Conservation (phyloP, 228 moss, liverwort and hornwort genomes). For the Sphagnum magellanicum region DNA sequence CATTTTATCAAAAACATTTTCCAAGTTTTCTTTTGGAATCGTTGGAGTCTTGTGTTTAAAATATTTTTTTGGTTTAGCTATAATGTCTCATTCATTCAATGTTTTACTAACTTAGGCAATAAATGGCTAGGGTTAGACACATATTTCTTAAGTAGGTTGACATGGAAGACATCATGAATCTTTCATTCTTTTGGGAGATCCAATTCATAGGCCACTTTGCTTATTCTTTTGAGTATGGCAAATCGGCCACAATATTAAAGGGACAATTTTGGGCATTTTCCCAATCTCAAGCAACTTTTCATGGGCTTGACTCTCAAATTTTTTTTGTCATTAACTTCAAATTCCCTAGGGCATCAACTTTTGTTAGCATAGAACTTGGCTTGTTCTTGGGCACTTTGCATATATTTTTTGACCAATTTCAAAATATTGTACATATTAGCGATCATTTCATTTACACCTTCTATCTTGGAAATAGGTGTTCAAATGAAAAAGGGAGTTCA, state of each 20-base stretch:
- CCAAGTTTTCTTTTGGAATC: no score
- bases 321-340: neutral
- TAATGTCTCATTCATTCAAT: neutral
- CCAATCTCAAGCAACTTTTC: no score
- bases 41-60: neutral
- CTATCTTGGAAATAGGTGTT: neutral
- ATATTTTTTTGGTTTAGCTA: neutral
- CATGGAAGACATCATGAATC: conserved; percentile 4
- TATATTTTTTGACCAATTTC: no score
- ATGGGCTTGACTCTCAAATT: neutral
- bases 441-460: neutral
- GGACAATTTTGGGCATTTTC: no score
- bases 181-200: neutral
- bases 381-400: no score
- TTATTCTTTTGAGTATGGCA: neutral
- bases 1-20: no score
- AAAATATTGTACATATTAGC: neutral
- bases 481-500: neutral
- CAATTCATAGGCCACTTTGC: neutral
- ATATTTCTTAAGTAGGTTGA: neutral
- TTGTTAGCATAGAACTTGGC: neutral
- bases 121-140: neutral
- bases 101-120: neutral
- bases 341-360: neutral
- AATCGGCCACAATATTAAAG: no score